Evolutionary conservation across 345 rosid species (phyloP).

Genomic region (Camelina hispida): DNA sequence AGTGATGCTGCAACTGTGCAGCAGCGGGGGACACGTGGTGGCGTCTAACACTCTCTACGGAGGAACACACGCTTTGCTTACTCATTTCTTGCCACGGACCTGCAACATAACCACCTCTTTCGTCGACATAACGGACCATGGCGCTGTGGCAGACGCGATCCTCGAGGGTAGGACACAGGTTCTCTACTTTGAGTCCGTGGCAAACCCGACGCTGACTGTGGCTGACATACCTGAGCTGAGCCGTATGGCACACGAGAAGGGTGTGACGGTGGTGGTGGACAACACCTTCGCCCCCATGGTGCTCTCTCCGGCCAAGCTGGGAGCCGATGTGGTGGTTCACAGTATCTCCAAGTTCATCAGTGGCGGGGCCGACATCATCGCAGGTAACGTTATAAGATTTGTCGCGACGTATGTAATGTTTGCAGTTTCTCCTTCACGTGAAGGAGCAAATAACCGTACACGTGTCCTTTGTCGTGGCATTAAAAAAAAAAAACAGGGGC

Average conservation of each 20-base stretch:
- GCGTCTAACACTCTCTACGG: conserved; percentile 82
- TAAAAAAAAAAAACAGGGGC: conserved; percentile 57
- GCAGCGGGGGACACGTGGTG: conserved; percentile 96
- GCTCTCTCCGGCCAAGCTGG: conserved; percentile 84
- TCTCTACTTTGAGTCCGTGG: conserved; percentile 81
- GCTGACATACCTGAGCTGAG: conserved; percentile 84
- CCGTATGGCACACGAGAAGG: conserved; percentile 79
- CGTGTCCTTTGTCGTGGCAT: conserved; percentile 40
- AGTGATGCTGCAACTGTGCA: conserved; percentile 86
- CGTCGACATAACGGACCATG: conserved; percentile 68
- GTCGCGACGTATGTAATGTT: background rate
- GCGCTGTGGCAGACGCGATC: conserved; percentile 62
- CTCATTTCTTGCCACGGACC: conserved; percentile 80
- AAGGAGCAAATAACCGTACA: conserved; percentile 27
- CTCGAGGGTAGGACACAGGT: conserved; percentile 73
- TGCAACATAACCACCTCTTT: conserved; percentile 89
- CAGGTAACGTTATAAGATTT: conserved; percentile 58
- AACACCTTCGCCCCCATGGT: conserved; percentile 95
- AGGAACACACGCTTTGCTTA: conserved; percentile 88
- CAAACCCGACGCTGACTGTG: conserved; percentile 83
- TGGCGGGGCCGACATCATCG: conserved; percentile 95
- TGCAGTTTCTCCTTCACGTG: conserved; percentile 23
- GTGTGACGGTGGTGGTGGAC: conserved; percentile 80
- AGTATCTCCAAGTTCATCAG: conserved; percentile 95
- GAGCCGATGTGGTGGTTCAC: conserved; percentile 93